phyloP scores from a whole-genome alignment of 2,329 filamentous ascomycete genomes.

The Aspergillus tamarii region DNA sequence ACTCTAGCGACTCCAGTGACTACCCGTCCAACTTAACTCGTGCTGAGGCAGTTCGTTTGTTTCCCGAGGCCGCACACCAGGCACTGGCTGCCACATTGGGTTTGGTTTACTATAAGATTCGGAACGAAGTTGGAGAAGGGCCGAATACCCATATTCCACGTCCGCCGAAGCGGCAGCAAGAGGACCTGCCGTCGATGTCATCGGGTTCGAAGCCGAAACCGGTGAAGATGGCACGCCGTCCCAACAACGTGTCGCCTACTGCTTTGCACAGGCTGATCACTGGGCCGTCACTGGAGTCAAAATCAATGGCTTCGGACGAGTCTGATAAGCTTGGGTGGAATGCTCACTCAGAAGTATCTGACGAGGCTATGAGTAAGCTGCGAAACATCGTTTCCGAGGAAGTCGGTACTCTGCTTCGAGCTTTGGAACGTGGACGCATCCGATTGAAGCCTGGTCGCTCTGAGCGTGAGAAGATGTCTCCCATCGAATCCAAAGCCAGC shows the following conservation, averaged over 20 bases:
- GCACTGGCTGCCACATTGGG: constrained; percentile 44
- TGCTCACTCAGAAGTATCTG: constrained; percentile 39
- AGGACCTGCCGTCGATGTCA: constrained; percentile 36
- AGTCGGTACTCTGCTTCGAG: constrained; percentile 37
- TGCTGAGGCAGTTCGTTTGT: constrained; percentile 39
- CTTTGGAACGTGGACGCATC: constrained; percentile 39
- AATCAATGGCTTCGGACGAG: constrained; percentile 35
- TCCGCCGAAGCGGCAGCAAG: constrained; percentile 41
- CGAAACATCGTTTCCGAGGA: constrained; percentile 42
- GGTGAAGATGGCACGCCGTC: constrained; percentile 39
- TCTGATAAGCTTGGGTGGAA: constrained; percentile 42
- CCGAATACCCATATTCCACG: constrained; percentile 31
- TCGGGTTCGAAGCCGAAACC: constrained; percentile 39
- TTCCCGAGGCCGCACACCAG: constrained; percentile 45
- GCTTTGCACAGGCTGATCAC: constrained; percentile 35
- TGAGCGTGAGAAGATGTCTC: constrained; percentile 36
- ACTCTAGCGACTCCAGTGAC: constrained; percentile 45
- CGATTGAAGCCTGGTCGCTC: constrained; percentile 39
- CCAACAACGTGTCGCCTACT: constrained; percentile 35
- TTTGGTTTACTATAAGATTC: constrained; percentile 46
- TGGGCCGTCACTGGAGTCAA: constrained; percentile 39
- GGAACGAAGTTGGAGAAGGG: constrained; percentile 43
- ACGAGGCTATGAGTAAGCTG: constrained; percentile 43
- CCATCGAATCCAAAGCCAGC: constrained; percentile 35
- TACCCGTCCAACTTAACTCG: constrained; percentile 38